Evolutionary conservation across 2,329 filamentous ascomycete genomes (phyloP), one percentile per base, ranked within the genome.

Genomic region (Seiridium cupressi): DNA sequence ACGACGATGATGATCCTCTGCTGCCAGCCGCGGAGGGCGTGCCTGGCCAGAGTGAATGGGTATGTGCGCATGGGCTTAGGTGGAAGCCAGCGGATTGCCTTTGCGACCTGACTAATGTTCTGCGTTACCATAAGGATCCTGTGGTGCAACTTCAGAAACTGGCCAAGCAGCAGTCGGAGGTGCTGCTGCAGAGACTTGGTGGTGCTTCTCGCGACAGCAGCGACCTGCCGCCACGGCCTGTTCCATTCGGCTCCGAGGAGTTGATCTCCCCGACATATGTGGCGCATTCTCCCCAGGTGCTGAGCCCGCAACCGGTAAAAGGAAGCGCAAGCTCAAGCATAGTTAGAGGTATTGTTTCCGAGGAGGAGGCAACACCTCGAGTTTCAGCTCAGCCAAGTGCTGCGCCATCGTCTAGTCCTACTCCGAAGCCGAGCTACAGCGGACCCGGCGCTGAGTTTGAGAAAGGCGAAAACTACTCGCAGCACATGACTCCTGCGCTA

Each of bases 41-140:
- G 64, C 93, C 93, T 63, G 82, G 86, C 74, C 93, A 97, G 83
- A 84, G 86, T 72, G 92, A 97, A 76, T 97, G 94, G 94, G 93
- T 97, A 92, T 89, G 92, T 92, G 82, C 82, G 76, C 82, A 84
- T 71, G 82, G 82, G 63, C 73, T 72, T 63, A 68, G 70, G 65
- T 85, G 81, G 77, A 72, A 67, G 62, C 78, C 78, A 63, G 73
- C 76, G 69, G 81, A 84, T 73, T 85, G 82, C 75, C 76, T 79
- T 67, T 86, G 82, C 74, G 77, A 81, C 66, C 71, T 84, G 70
- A 76, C 82, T 85, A 84, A 86, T 80, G 67, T 79, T 69, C 72
- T 80, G 63, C 73, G 70, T 63, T 67, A 71, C 68, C 68, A 77
- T 65, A 82, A 92, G 89, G 89, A 93, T 76, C 90, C 90, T 62